Evolutionary conservation across 2,329 filamentous ascomycete species (phyloP), one percentile per base, ranked within the genome.

Genomic region (Penicillium sp.): DNA sequence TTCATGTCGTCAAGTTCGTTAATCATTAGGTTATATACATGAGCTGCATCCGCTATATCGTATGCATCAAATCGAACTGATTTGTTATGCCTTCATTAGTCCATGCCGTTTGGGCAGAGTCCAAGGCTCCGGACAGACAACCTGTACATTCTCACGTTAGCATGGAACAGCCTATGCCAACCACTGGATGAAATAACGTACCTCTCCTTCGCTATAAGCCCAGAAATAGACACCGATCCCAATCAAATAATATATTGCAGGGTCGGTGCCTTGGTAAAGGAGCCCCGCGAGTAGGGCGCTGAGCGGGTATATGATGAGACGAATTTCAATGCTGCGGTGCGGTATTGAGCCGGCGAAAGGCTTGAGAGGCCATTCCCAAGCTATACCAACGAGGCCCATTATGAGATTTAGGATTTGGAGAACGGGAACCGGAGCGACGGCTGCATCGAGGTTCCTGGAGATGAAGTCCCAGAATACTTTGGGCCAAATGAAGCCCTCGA

Each of bases 401-500:
- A 97, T 19, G 23, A 99, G 78, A 69, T 99, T 99, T 77, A 97
- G 81, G 67, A 88, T 89, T 72, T 99, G 94, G 14, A 99, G 80
- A 47, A 91, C 79, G 1, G 94, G 94, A n/a, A 94, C 74, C 0
- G 93, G 93, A 67, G 89, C 91, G 58, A 97, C 90, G 45, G 88
- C 89, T 51, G 79, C 81, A 70, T 99, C 90, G 65, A 99, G 85
- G 66, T 90, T 91, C 69, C 90, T 91, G 57, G 93, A 97, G 62
- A 94, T 77, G 73, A 96, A 96, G 76, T 99, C 94, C 88, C 90
- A 99, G 78, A 99, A 96, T 70, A 99, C 88, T 75, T 99, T 99
- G 62, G 94, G 94, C 91, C 92, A 99, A 83, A 99, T 93, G 82
- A 94, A 96, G 68, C 84, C 87, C 77, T 95, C 84, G 53, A 99